Base-by-base conservation (phyloP, 2,329 filamentous ascomycete genomes). In the Pseudocercospora eumusae region DNA sequence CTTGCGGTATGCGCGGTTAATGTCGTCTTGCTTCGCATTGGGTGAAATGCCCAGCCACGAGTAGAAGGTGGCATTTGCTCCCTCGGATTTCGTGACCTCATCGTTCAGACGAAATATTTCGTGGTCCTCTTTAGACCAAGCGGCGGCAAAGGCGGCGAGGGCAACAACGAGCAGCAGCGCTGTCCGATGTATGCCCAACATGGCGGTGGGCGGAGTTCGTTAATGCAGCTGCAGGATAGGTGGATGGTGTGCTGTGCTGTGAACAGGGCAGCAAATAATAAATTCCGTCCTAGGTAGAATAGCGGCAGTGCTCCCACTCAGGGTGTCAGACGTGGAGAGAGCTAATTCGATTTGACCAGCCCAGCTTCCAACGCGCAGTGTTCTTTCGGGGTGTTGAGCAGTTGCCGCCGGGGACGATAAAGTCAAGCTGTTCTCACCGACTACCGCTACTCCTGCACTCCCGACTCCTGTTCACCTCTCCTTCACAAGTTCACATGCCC, bases 21-120 rank as follows among this genome's bases (percentile, higher is more conserved):
- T 90, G 65, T 96, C 91, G 66, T 96, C 92, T 68, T 91, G 88
- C 70, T 84, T 89, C 64, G 92, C 93, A 62, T 83, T 83, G 63
- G 86, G 81, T 56, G 84, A 81, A 67, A 96, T 84, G 72, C 89
- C 92, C 66, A 99, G 82, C 79, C 96, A 95, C 75, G 96, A 82
- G 85, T 99, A 99, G 79, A 99, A 99, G 70, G 91, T 95, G 63
- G 91, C 84, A 65, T 90, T 88, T 56, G 82, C 73, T 61, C 95
- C 92, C 76, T 97, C 91, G 67, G 87, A 81, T 49, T 86, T 79
- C 64, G 85, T 80, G 60, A 99, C 85, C 76, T 98, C 95, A 79
- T 97, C 92, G 73, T 89, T 89, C 65, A 99, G 84, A 71, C 92
- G 90, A 82, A 99, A 99, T 80, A 99, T 98, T 80, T 99, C 95